A percentile compares a stretch with the other conserved stretches of the same genome.
phyloP scores from a whole-genome alignment of 1,284 basidiomycete species.

The Ganoderma sinense region DNA sequence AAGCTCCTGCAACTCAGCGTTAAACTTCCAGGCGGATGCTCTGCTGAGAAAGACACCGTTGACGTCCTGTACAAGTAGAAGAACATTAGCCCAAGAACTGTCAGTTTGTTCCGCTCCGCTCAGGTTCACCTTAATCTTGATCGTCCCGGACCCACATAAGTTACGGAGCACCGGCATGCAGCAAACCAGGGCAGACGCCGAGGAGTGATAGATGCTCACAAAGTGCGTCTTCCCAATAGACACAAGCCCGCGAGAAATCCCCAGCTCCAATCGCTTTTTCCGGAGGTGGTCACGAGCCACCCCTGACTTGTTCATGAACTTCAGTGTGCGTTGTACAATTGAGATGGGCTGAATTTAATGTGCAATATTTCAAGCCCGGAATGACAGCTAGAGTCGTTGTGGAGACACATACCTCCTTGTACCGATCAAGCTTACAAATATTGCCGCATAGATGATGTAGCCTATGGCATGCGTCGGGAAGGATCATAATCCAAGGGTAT shows the following conservation, averaged over 20 bases:
- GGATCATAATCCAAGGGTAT: conserved; percentile 37
- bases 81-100: neutral
- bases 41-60: neutral
- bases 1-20: neutral
- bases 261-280: neutral
- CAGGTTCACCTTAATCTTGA: conserved; percentile 8
- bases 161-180: conserved; percentile 13
- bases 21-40: neutral
- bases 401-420: conserved; percentile 9
- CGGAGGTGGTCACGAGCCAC: neutral
- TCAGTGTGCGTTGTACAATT: neutral
- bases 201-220: conserved; percentile 7
- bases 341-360: too few species aligned
- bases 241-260: conserved; percentile 5
- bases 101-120: neutral
- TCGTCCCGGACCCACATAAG: neutral
- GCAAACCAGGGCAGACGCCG: neutral
- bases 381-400: too few species aligned
- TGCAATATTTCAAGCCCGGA: too few species aligned
- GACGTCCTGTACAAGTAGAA: conserved; percentile 1
- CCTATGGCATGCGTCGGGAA: conserved; percentile 43
- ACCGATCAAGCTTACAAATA: conserved; percentile 33
- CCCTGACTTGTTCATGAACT: conserved; percentile 6
- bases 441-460: conserved; percentile 37
- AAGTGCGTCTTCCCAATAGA: conserved; percentile 13